A percentile compares a stretch with the other conserved stretches of the same genome.
These are phyloP conservation scores for Emergomyces orientalis DNA, from an alignment of 2,329 filamentous ascomycete genomes.

Conservation along the genomic window DNA sequence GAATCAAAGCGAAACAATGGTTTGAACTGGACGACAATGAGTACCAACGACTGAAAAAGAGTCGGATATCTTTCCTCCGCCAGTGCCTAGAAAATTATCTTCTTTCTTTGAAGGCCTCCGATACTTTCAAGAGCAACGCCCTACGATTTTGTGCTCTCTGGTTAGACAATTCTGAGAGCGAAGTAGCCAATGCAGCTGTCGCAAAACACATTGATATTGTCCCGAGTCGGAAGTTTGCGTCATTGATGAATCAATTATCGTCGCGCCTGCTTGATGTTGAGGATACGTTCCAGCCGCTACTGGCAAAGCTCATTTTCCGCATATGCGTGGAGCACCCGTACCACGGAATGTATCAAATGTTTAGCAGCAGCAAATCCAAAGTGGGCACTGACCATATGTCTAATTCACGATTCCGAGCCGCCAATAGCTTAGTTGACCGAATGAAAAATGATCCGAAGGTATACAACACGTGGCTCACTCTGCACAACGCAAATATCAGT, in stretches of 20 bases:
- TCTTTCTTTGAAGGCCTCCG: conserved; percentile 70
- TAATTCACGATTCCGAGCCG: conserved; percentile 63
- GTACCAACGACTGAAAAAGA: conserved; percentile 66
- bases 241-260: conserved; percentile 89
- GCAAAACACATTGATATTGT: conserved; percentile 60
- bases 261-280: conserved; percentile 72
- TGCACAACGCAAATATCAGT: conserved; percentile 64
- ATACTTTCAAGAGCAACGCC: conserved; percentile 80
- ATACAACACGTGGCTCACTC: conserved; percentile 55
- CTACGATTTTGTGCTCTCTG: conserved; percentile 89
- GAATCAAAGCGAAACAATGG: conserved; percentile 73
- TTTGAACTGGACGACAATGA: conserved; percentile 84
- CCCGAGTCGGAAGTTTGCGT: conserved; percentile 82
- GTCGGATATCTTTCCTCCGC: conserved; percentile 71
- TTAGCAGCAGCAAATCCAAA: conserved; percentile 65
- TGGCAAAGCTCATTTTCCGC: conserved; percentile 64
- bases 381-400: conserved; percentile 62
- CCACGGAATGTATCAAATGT: conserved; percentile 95
- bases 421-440: conserved; percentile 55
- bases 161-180: conserved; percentile 75
- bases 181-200: conserved; percentile 69
- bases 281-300: conserved; percentile 63
- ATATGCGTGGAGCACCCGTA: conserved; percentile 92
- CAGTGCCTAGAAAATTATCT: conserved; percentile 91
- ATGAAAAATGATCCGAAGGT: conserved; percentile 47